phyloP scores from a whole-genome alignment of 768 basidiomycete species.

The Tylopilus cervinicoccineus region DNA sequence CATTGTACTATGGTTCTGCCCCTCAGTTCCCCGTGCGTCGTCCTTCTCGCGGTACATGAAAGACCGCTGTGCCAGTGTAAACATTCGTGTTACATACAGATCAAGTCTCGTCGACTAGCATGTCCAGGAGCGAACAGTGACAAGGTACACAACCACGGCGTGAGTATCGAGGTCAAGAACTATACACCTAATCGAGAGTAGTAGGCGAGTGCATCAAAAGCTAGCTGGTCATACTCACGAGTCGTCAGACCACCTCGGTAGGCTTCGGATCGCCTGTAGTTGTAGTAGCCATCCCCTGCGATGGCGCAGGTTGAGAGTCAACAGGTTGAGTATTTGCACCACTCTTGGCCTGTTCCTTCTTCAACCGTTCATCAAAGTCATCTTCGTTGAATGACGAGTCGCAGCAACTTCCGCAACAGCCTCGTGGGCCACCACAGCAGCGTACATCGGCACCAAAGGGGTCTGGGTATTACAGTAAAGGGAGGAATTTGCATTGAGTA shows the following conservation, averaged over 20 bases:
- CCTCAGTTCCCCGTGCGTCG: too few species aligned
- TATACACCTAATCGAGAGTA: neutral
- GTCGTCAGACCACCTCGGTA: neutral
- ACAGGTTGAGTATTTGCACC: slow-evolving; percentile 9
- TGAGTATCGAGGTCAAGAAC: neutral
- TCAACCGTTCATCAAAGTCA: slow-evolving; percentile 28
- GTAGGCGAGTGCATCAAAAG: neutral
- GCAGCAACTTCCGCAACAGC: slow-evolving; percentile 28
- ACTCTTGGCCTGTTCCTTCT: slow-evolving; percentile 19
- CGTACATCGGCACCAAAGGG: slow-evolving; percentile 18
- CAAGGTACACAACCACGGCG: too few species aligned
- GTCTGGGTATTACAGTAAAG: slow-evolving; percentile 11
- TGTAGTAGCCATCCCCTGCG: slow-evolving; percentile 15
- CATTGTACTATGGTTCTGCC: too few species aligned
- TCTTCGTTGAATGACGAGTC: slow-evolving; percentile 28
- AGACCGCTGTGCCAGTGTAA: neutral
- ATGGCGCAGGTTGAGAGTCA: slow-evolving; percentile 21
- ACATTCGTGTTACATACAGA: too few species aligned
- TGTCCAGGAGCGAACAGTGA: too few species aligned
- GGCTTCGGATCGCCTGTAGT: slow-evolving; percentile 1
- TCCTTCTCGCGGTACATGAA: too few species aligned
- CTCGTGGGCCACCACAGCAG: slow-evolving; percentile 26
- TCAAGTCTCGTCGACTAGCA: neutral
- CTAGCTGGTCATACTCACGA: neutral
- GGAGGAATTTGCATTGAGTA: neutral